Conservation (phyloP, 2,329 filamentous ascomycete species). For the Cladophialophora immunda region DNA sequence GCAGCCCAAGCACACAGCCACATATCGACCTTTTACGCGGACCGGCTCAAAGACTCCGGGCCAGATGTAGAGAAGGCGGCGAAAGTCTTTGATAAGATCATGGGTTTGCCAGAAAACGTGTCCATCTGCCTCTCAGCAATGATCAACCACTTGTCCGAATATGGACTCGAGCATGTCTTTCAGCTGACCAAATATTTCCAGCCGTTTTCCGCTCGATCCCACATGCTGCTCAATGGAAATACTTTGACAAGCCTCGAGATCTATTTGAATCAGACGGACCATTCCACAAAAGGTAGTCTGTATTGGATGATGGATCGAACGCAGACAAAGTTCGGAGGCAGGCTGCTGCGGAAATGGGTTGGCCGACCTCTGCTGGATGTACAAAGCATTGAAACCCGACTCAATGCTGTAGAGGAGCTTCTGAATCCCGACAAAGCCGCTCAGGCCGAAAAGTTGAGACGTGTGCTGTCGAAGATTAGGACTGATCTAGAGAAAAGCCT, state of each 20-base stretch:
- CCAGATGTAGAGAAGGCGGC: constrained; percentile 65
- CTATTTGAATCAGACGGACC: constrained; percentile 92
- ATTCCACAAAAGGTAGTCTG: constrained; percentile 83
- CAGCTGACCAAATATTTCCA: constrained; percentile 97
- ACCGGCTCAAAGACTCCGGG: constrained; percentile 72
- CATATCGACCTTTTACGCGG: constrained; percentile 91
- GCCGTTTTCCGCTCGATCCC: constrained; percentile 89
- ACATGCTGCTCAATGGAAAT: constrained; percentile 96
- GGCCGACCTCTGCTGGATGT: constrained; percentile 86
- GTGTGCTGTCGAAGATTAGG: constrained; percentile 74
- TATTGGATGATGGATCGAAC: constrained; percentile 97
- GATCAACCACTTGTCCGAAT: constrained; percentile 92
- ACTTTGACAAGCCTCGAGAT: constrained; percentile 93
- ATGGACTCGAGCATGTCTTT: constrained; percentile 93
- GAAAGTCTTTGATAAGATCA: constrained; percentile 81
- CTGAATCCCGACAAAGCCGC: constrained; percentile 71
- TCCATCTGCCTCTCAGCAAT: constrained; percentile 94
- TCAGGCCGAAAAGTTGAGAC: constrained; percentile 76
- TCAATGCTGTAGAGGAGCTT: constrained; percentile 87
- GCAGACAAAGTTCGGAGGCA: constrained; percentile 84
- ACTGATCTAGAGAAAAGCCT: constrained; percentile 91
- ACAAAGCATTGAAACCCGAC: constrained; percentile 75
- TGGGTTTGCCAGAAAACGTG: constrained; percentile 83
- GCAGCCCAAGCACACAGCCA: constrained; percentile 86
- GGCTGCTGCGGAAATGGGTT: constrained; percentile 92